Percentiles rank a stretch among this genome's conserved stretches.
Conservation (phyloP, 208 protist species). For the Wallacemonas sp. region DNA sequence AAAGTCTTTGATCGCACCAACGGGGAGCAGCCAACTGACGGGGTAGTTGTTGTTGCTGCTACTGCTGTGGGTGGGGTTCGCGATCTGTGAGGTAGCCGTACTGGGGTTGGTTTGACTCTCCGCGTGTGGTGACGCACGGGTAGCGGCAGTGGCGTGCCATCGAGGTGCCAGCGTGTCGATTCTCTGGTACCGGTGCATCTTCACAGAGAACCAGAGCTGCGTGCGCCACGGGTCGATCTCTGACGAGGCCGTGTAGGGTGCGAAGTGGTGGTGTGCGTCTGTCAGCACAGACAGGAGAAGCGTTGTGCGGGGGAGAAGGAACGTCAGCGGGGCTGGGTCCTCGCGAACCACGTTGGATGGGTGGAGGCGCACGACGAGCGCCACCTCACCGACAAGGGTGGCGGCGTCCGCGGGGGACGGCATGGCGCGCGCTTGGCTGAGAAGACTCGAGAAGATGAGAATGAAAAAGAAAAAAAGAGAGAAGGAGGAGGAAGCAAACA, state of each 20-base stretch:
- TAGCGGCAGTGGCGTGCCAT: neutral
- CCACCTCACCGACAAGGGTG: neutral
- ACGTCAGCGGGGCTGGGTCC: constrained; percentile 7
- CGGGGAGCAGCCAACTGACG: constrained; percentile 8
- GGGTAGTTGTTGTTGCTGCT: neutral
- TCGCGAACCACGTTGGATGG: constrained; percentile 2
- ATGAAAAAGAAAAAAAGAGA: neutral
- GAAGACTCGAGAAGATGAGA: neutral
- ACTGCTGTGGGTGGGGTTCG: neutral
- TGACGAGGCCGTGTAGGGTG: neutral
- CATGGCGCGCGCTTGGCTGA: neutral
- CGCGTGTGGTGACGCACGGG: too few relatives aligned
- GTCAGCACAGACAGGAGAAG: neutral
- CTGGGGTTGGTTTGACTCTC: too few relatives aligned
- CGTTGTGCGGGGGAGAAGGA: constrained; percentile 7
- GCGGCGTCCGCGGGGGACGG: neutral
- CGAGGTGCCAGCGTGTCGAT: neutral
- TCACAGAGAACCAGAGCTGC: constrained; percentile 12
- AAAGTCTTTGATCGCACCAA: constrained; percentile 10
- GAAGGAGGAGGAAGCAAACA: neutral
- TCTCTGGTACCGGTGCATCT: constrained; percentile 1
- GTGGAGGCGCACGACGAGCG: constrained; percentile 6
- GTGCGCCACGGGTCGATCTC: neutral
- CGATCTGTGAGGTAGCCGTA: too few relatives aligned
- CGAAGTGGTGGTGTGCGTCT: neutral